Evolutionary conservation across 192 early-diverging fungal species (phyloP).

Genomic region (Geosiphon pyriformis): DNA sequence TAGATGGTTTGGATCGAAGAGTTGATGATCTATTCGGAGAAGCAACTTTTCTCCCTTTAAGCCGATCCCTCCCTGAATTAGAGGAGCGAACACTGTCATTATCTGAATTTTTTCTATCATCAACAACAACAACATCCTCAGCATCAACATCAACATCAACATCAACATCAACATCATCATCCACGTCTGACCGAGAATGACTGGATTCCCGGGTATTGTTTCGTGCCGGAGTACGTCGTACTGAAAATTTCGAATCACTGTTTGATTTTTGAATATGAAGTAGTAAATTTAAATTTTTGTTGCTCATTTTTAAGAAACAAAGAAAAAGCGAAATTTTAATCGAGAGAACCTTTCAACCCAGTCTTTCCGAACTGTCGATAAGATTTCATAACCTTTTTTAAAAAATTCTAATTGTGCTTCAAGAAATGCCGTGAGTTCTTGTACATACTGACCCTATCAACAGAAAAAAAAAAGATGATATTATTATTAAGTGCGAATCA

Average conservation of each 20-base stretch:
- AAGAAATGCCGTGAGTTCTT: slow-evolving; percentile 28
- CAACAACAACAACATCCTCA: too few relatives aligned
- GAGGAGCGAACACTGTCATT: slow-evolving; percentile 1
- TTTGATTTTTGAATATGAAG: not conserved
- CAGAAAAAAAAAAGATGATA: not conserved
- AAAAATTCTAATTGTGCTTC: slow-evolving; percentile 30
- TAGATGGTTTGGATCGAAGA: not conserved
- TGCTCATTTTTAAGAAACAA: too few relatives aligned
- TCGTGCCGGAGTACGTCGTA: not conserved
- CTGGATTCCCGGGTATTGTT: not conserved
- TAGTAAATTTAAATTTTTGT: too few relatives aligned
- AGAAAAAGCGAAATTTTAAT: too few relatives aligned
- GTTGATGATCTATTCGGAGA: not conserved
- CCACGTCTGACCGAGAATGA: slow-evolving; percentile 7
- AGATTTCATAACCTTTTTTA: slow-evolving; percentile 15
- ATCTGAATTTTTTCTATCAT: slow-evolving; percentile 8
- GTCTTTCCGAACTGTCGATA: slow-evolving; percentile 5
- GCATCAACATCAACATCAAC: too few relatives aligned
- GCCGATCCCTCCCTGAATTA: not conserved
- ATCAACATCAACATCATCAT: not conserved
- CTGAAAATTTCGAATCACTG: not conserved
- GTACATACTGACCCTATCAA: slow-evolving; percentile 27
- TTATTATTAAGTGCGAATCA: not conserved
- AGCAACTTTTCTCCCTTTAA: not conserved
- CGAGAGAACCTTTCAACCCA: slow-evolving; percentile 20